A percentile compares a stretch with the other conserved stretches of the same genome.
These are phyloP conservation scores for Pythium diclinum DNA, from an alignment of 352 stramenopile genomes.

Conservation along the genomic window DNA sequence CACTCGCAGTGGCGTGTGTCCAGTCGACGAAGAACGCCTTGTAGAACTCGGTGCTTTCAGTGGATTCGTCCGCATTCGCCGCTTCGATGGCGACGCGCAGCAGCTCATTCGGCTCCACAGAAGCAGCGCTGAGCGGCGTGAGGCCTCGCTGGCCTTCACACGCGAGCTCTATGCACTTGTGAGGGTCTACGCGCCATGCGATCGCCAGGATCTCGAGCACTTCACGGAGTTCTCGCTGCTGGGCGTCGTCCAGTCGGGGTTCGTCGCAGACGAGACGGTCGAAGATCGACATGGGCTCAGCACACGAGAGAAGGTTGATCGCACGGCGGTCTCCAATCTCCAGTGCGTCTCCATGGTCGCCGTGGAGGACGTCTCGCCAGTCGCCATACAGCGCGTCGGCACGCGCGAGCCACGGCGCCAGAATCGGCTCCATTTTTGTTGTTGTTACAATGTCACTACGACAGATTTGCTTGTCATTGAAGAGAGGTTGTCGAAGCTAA, in stretches of 20 bases:
- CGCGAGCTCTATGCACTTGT: background rate
- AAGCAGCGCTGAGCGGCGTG: background rate
- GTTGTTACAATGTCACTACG: too few relatives aligned
- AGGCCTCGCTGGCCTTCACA: background rate
- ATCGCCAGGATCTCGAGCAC: slow-evolving; percentile 5
- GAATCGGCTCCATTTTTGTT: slow-evolving; percentile 4
- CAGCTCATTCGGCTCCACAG: too few relatives aligned
- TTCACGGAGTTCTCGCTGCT: slow-evolving; percentile 7
- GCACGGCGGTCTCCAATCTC: background rate
- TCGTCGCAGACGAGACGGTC: too few relatives aligned
- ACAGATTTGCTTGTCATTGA: too few relatives aligned
- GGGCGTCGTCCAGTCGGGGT: background rate
- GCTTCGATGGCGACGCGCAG: background rate
- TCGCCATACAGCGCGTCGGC: slow-evolving; percentile 4
- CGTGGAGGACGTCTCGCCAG: slow-evolving; percentile 1
- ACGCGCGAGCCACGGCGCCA: slow-evolving; percentile 1
- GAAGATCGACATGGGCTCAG: background rate
- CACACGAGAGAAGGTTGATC: background rate
- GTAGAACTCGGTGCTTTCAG: background rate
- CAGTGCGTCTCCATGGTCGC: background rate
- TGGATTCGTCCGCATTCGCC: too few relatives aligned
- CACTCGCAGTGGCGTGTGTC: background rate
- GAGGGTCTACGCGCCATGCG: background rate
- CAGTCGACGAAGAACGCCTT: slow-evolving; percentile 1
- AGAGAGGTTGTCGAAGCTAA: too few relatives aligned